A percentile compares a stretch with the other conserved stretches of the same genome.
Evolutionary conservation across 2,329 filamentous ascomycete genomes (phyloP).

Genomic region (Dothidotthia symphoricarpi): DNA sequence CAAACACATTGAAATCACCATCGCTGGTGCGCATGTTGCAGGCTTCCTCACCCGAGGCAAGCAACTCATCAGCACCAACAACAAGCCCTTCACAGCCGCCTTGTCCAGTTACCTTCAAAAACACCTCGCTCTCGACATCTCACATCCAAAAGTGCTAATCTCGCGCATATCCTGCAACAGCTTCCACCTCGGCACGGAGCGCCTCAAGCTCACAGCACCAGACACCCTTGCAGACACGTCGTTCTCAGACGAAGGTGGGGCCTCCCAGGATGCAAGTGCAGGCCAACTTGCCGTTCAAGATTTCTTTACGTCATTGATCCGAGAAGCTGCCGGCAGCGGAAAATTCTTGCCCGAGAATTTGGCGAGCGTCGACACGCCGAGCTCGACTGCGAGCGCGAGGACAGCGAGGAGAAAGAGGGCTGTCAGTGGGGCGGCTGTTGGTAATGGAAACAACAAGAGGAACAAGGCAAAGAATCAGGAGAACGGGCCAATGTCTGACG

Average conservation of each 20-base stretch:
- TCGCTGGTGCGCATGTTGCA: constrained; percentile 43
- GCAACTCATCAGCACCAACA: constrained; percentile 8
- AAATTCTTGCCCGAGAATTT: constrained; percentile 28
- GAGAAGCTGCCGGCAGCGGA: constrained; percentile 36
- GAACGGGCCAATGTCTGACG: constrained; percentile 9
- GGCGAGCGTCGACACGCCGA: constrained; percentile 21
- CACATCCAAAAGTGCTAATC: constrained; percentile 42
- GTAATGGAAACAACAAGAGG: constrained; percentile 24
- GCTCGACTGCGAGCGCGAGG: constrained; percentile 21
- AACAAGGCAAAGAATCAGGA: constrained; percentile 23
- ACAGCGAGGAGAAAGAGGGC: constrained; percentile 26
- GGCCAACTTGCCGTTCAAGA: constrained; percentile 35
- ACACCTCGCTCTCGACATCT: constrained; percentile 45
- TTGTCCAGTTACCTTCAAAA: constrained; percentile 40
- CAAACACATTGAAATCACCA: constrained; percentile 47
- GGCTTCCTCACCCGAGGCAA: constrained; percentile 36
- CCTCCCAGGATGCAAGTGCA: constrained; percentile 28
- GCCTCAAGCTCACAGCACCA: constrained; percentile 41
- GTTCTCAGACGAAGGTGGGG: constrained; percentile 21
- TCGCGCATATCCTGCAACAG: constrained; percentile 44
- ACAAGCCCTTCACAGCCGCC: constrained; percentile 43
- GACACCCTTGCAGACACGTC: constrained; percentile 26
- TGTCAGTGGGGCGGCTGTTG: constrained; percentile 22
- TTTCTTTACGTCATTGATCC: constrained; percentile 30
- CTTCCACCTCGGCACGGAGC: constrained; percentile 43